These are phyloP conservation scores for Trichoderma lentiforme DNA, from an alignment of 2,329 filamentous ascomycete species.

Conservation along the genomic window DNA sequence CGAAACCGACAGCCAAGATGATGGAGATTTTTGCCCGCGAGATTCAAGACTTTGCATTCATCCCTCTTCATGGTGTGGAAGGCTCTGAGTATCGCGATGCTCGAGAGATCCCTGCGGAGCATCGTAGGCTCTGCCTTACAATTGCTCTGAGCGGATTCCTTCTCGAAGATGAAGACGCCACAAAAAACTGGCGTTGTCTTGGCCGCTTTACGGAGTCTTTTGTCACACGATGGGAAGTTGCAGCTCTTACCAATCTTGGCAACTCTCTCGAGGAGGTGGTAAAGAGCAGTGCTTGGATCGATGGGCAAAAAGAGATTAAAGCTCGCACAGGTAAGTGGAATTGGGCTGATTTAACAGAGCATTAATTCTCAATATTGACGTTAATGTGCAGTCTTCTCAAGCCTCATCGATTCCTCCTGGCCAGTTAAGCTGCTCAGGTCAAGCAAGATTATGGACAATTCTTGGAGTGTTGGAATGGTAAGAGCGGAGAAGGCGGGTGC, in stretches of 20 bases:
- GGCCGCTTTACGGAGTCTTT: constrained; percentile 74
- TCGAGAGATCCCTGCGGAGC: constrained; percentile 50
- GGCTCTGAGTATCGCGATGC: constrained; percentile 44
- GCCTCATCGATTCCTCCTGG: constrained; percentile 58
- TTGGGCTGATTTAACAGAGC: background rate
- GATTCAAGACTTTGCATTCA: constrained; percentile 82
- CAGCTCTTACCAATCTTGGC: constrained; percentile 73
- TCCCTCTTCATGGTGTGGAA: constrained; percentile 61
- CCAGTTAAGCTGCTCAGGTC: constrained; percentile 62
- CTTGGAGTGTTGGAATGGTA: constrained; percentile 72
- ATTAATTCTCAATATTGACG: background rate
- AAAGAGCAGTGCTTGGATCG: constrained; percentile 75
- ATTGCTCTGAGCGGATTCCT: constrained; percentile 83
- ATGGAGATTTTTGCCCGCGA: constrained; percentile 86
- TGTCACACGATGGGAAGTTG: constrained; percentile 77
- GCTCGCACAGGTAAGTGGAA: constrained; percentile 44
- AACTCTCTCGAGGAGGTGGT: constrained; percentile 73
- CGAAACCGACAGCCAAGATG: constrained; percentile 77
- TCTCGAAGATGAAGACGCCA: constrained; percentile 65
- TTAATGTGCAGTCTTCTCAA: constrained; percentile 45
- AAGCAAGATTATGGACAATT: constrained; percentile 75
- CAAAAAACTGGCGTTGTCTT: constrained; percentile 72
- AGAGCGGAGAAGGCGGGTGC: constrained; percentile 69
- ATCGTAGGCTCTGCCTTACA: constrained; percentile 73
- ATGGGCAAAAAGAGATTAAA: constrained; percentile 54